Base-by-base conservation (phyloP, 192 early-diverging fungal genomes). In the Entophlyctis luteolus region DNA sequence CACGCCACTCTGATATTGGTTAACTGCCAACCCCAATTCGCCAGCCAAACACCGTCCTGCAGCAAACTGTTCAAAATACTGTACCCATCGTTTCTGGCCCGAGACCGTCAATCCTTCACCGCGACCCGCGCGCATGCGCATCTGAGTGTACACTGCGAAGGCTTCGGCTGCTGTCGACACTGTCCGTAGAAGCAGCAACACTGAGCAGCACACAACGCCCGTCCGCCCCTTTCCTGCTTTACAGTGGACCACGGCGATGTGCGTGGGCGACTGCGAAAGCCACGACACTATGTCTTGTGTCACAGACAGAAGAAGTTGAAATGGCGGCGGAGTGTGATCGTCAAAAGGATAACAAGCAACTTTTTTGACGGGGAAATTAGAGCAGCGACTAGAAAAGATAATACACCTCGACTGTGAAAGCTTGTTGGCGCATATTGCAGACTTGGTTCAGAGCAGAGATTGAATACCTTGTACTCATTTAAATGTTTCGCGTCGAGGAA, bases 211-310 rank as follows among this genome's bases (percentile, higher is more conserved):
- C 77, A 87, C 82, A 12, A 78, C 71, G 6, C 86, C 86, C 14
- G 86, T 87, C 4, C 86, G 70, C 3, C 86, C 86, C 37, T 87
- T 87, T 18, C 86, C 86, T n/a, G 86, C 86, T 50, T 86, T 85
- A 59, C 86, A 87, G 54, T 87, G 86, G 4, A 87, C 70, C 3
- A 79, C 84, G 0, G 82, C 81, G 12, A 81, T 77, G 52, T 87
- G 38, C 12, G 6, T 79, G 4, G 67, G 5, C 4, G 71, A 69
- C 14, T 47, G 55, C 3, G 72, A 53, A 3, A 86, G 33, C 80
- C 82, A 87, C 6, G 62, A 62, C 0, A 73, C 62, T 0, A 79
- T 84, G 53, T 86, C 84, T 37, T 73, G 49, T 27, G 81, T 81
- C 25, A 87, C 82, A 0, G 70, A 37, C 5, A 77, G 50, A n/a